Evolutionary conservation across 1,139 yeast genomes (phyloP), one percentile per base, ranked within the genome.

Genomic region (Taiozyma sp.): DNA sequence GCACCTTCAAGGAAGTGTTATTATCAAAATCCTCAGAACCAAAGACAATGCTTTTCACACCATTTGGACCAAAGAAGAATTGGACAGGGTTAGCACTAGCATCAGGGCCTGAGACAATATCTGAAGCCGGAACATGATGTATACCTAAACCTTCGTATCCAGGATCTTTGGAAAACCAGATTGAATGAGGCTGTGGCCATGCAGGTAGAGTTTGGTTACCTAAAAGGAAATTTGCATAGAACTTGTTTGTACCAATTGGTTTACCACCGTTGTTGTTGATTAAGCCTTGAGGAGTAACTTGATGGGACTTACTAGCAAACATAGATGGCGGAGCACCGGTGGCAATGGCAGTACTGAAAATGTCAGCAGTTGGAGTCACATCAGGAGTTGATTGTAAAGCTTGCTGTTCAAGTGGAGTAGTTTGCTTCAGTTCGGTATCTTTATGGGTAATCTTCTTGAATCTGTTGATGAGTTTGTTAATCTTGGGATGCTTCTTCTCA

Each of bases 131-230:
- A 4, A 83, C 77, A 59, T 88, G 90, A 44, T 87, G 80, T 11
- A 88, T 74, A 3, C 85, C 95, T 47, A 89, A 69, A 1, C 88
- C 88, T 48, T 66, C 67, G 52, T 68, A 74, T 24, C 66, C 68
- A 7, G 64, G 57, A 24, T 72, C 75, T 44, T 65, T 70, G 5
- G 79, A 70, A 66, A 73, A 82, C 83, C 88, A 88, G 43, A 89
- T 68, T 2, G 89, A 82, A 63, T 88, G 89, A 2, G 97, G 97
- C 61, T 85, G 90, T 1, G 95, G 80, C 84, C 88, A 88, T 5
- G 84, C 78, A 3, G 79, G 85, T 49, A 79, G 69, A 11, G 78
- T 76, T 62, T 87, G 93, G 42, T 71, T 69, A 1, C 76, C 93
- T 26, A 90, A 76, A 53, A 88, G 69, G 64, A 89, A 70, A 67